Evolutionary conservation across 176 grass and related monocot species (phyloP).

Genomic region (Calamus simplicifolius): DNA sequence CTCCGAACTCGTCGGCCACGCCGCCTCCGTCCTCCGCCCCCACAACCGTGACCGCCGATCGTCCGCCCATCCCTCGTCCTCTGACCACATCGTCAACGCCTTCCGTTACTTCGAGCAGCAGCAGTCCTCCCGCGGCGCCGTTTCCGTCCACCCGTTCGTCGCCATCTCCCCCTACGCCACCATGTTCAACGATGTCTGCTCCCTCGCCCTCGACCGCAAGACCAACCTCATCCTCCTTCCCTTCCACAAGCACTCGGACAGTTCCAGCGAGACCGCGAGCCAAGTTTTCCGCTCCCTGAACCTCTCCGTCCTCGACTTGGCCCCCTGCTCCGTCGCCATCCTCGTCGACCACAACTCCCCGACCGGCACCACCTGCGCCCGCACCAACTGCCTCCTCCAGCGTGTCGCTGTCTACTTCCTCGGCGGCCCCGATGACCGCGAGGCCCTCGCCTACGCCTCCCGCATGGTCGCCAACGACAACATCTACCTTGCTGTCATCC

Average conservation of each 20-base stretch:
- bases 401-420: constrained; percentile 58
- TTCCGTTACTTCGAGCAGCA: constrained; percentile 60
- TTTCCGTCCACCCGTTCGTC: constrained; percentile 50
- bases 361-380: constrained; percentile 41
- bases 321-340: constrained; percentile 77
- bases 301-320: constrained; percentile 41
- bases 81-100: constrained; percentile 59
- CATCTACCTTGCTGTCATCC: constrained; percentile 38
- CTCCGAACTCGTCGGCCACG: constrained; percentile 44
- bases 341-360: constrained; percentile 59
- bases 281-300: constrained; percentile 43
- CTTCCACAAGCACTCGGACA: constrained; percentile 63
- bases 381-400: constrained; percentile 44
- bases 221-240: constrained; percentile 59
- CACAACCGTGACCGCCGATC: constrained; percentile 23
- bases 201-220: constrained; percentile 54
- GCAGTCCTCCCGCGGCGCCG: constrained; percentile 5
- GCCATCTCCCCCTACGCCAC: constrained; percentile 40
- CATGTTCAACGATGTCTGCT: constrained; percentile 73
- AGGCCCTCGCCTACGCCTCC: constrained; percentile 42
- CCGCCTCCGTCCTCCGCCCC: constrained; percentile 38
- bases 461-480: constrained; percentile 19
- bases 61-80: constrained; percentile 5
- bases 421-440: constrained; percentile 56
- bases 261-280: constrained; percentile 31